phyloP scores from a whole-genome alignment of 2,329 filamentous ascomycete species.

The Keithomyces neogunnii region DNA sequence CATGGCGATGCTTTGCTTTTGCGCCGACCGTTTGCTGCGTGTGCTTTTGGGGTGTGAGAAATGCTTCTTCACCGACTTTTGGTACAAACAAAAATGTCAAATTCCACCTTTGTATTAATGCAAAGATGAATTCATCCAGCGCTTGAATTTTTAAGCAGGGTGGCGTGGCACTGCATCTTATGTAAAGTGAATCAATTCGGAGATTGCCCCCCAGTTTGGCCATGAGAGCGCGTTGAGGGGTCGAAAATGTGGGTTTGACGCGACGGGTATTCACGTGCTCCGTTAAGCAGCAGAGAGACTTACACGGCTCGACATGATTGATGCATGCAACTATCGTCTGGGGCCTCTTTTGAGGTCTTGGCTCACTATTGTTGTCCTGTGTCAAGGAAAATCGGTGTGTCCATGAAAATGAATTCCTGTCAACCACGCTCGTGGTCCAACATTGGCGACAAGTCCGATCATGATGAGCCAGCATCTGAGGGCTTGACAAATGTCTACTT shows the following conservation, averaged over 20 bases:
- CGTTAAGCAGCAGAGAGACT: neutral
- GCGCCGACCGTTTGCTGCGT: no score
- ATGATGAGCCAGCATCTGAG: no score
- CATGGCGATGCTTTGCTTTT: constrained; percentile 13
- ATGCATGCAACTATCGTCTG: neutral
- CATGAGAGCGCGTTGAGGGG: neutral
- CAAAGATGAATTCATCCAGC: neutral
- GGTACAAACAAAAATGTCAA: no score
- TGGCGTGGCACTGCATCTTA: neutral
- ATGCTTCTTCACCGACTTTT: neutral
- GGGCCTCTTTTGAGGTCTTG: neutral
- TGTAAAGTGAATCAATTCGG: neutral
- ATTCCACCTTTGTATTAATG: no score
- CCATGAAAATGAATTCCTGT: no score
- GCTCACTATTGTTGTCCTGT: no score
- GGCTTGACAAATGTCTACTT: no score
- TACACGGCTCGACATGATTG: no score
- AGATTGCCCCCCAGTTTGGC: neutral
- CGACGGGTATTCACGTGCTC: neutral
- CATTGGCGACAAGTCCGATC: no score
- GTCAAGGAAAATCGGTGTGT: no score
- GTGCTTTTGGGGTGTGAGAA: neutral
- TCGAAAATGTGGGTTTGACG: neutral
- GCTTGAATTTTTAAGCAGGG: neutral
- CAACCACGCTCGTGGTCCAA: no score